Base-by-base conservation (phyloP, 169 alveolate species). In the Plasmodium billcollinsi region DNA sequence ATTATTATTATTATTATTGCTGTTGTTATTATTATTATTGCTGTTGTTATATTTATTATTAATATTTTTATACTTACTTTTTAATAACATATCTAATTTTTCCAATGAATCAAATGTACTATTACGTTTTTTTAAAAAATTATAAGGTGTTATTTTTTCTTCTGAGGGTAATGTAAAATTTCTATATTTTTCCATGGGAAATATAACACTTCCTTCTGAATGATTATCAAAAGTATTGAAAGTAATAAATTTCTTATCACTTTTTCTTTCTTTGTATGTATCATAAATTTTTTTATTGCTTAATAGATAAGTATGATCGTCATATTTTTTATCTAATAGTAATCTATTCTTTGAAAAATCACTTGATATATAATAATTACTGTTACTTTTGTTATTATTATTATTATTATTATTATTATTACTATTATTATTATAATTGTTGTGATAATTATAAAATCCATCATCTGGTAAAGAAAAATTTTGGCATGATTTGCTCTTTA, bases 201-300 rank as follows among this genome's bases (percentile, higher is more conserved):
- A 0, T 15, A 3, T 59, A 47, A 33, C 58, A 24, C 20, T 73
- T n/a, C 21, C 29, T 4, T 52, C 54, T 24, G 7, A 18, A 29
- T 45, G 43, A 20, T 15, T 56, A 26, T 21, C 86, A n/a, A 54
- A 18, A 3, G 58, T 54, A 20, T 33, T 20, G 21, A 20, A 26
- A 3, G 33, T 24, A 2, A 43, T 43, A 70, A 59, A 26, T 7
- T 39, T 33, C 26, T 20, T 49, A 14, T 15, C 52, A 7, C 39
- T 76, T 14, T 58, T 61, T 20, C 24, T 39, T n/a, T 52, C 75
- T 15, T 52, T 49, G 0, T 50, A 15, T 2, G 26, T 52, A 43
- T 76, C 89, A 39, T 76, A 76, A 8, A 63, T 63, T 63, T 76
- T 76, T 39, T 76, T 76, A 39, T 76, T 76, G 5, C 62, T 65